Base-by-base conservation (phyloP, 2,329 filamentous ascomycete genomes). In the Fusarium veterinarium region DNA sequence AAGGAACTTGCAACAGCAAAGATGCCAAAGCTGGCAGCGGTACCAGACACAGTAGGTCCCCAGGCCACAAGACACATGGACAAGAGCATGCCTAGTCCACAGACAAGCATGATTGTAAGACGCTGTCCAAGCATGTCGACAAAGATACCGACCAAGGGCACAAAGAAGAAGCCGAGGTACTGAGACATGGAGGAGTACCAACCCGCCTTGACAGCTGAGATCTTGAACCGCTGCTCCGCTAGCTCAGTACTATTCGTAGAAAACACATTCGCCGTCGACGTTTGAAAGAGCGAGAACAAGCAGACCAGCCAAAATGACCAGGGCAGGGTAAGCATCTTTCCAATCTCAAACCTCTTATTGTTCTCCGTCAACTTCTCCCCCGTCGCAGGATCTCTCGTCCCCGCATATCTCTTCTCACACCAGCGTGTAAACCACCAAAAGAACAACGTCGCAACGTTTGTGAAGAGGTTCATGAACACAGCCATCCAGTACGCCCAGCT, bases 401-500 rank as follows among this genome's bases (percentile, higher is more conserved):
- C 84, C 2, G 78, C 74, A 57, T 86, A 91, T 30, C 81, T 82
- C 30, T 81, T 82, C 37, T 86, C 83, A 42, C 84, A 85, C 77
- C 85, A 87, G 14, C 82, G 82, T 1, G 84, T 89, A 75, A 91
- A 91, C 72, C 84, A 84, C 80, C 84, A 90, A 77, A 91, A 91
- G 14, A 82, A 78, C 0, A 84, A 58, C 0, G 88, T 90, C 3
- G 85, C 83, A 1, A 85, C 75, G 60, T 91, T 91, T 13, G 89
- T 91, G 69, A 91, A 91, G 5, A 91, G 64, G 64, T 91, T 90
- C 87, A 91, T 91, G 73, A 89, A 88, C 0, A 91, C 88, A 0
- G 86, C 84, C 14, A 86, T 86, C 89, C 89, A 91, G 74, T 87
- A 91, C 0, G 88, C 87, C 88, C 89, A 91, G 58, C 86, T 85